Base-by-base conservation (phyloP, 2,329 filamentous ascomycete species). In the Verticillium albo-atrum region DNA sequence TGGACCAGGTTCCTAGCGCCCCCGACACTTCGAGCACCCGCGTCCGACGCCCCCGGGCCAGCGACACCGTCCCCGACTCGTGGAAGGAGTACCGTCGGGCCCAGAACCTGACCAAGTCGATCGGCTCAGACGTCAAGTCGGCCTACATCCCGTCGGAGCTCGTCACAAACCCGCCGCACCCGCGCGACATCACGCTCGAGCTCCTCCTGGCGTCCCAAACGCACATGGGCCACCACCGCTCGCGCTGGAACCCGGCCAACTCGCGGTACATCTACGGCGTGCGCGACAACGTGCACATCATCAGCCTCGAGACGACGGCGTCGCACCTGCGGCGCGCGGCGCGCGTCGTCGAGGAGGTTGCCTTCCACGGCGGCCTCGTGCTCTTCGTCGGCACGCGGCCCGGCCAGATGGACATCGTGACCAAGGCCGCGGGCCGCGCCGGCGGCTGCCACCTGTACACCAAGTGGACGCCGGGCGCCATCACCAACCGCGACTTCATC, bases 201-300 rank as follows among this genome's bases (percentile, higher is more conserved):
- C 83, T 97, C 62, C 85, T 99, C 63, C 88, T 97, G 80, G 91
- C 92, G 53, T 87, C 89, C 32, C 92, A 96, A 77, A 86, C 87
- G 58, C 92, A 97, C 76, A 87, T 98, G 74, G 95, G 95, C 63
- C 95, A 99, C 77, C 85, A 90, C 69, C 94, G 90, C 0, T 91
- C 91, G 62, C 83, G 93, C 55, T 99, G 95, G 95, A 96, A 99
- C 76, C 93, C 95, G 12, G 88, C 87, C 57, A 99, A 98, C 78
- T 89, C 92, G 64, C 86, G 90, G 66, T 98, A 98, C 77, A 98
- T 99, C 72, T 93, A 91, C 72, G 95, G 95, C 67, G 85, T 96
- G 62, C 84, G 95, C 52, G 85, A 95, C 66, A 92, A 90, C 17
- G 88, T 96, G 62, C 94, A 97, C 77, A 92, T 99, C 72, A 97